A percentile compares a stretch with the other conserved stretches of the same genome.
phyloP scores from a whole-genome alignment of 1,284 basidiomycete species.

The Boletellus sp. region DNA sequence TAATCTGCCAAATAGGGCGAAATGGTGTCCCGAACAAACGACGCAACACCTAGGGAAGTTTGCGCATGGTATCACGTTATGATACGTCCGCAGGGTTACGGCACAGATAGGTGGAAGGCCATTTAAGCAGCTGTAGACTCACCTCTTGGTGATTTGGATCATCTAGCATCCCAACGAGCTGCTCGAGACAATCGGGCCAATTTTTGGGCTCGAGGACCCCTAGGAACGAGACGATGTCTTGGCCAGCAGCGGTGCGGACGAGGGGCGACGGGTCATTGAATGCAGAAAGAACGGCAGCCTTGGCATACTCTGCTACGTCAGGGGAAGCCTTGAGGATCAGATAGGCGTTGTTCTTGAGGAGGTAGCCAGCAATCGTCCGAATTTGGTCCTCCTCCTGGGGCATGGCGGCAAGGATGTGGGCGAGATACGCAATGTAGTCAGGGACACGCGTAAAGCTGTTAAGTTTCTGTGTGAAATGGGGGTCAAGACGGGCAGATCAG shows the following conservation, averaged over 20 bases:
- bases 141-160: slow-evolving; percentile 83
- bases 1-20: slow-evolving; percentile 6
- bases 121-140: slow-evolving; percentile 32
- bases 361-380: slow-evolving; percentile 91
- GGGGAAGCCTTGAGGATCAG: slow-evolving; percentile 63
- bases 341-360: slow-evolving; percentile 92
- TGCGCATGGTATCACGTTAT: slow-evolving; percentile 1
- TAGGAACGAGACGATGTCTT: slow-evolving; percentile 86
- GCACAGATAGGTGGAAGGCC: neutral
- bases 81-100: slow-evolving; percentile 1
- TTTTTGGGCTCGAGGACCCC: slow-evolving; percentile 81
- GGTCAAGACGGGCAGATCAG: slow-evolving; percentile 24
- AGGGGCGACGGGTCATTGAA: slow-evolving; percentile 78
- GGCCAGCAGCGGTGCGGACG: slow-evolving; percentile 88
- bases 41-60: slow-evolving; percentile 1
- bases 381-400: slow-evolving; percentile 86
- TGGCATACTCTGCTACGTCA: slow-evolving; percentile 79
- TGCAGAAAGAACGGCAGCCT: slow-evolving; percentile 75
- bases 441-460: slow-evolving; percentile 85
- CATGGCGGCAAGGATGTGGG: slow-evolving; percentile 84
- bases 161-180: slow-evolving; percentile 77
- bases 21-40: slow-evolving; percentile 9
- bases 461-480: slow-evolving; percentile 62
- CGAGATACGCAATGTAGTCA: slow-evolving; percentile 95
- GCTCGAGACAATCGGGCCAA: slow-evolving; percentile 89